Conservation (phyloP, 768 basidiomycete species). For the Krasilnikovozyma curviuscula region DNA sequence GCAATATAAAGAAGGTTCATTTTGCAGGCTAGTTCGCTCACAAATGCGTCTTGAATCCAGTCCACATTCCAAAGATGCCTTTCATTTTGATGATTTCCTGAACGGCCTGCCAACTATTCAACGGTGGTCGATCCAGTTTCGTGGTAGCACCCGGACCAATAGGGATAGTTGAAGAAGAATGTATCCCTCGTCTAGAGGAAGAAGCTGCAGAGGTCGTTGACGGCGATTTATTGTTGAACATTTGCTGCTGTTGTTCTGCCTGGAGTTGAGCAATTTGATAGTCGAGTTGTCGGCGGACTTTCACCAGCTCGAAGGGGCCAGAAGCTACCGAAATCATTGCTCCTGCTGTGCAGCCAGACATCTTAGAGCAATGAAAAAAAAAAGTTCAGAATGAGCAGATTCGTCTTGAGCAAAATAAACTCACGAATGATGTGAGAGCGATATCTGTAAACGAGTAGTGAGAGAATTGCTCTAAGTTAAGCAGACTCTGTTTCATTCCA, state of each 20-base stretch:
- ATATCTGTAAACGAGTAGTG: neutral
- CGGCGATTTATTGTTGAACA: too few relatives aligned
- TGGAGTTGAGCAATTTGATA: too few relatives aligned
- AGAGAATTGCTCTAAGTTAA: slow-evolving; percentile 14
- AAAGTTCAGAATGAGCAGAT: neutral
- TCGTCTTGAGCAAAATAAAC: neutral
- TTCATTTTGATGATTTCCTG: slow-evolving; percentile 22
- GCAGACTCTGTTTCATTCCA: slow-evolving; percentile 55
- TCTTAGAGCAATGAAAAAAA: too few relatives aligned
- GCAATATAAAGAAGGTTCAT: too few relatives aligned
- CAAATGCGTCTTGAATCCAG: slow-evolving; percentile 73
- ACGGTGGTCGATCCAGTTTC: neutral
- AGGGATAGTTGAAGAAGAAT: too few relatives aligned
- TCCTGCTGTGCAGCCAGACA: slow-evolving; percentile 58
- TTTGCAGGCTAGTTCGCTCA: too few relatives aligned
- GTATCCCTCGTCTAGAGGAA: too few relatives aligned
- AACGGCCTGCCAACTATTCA: neutral
- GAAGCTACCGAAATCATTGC: slow-evolving; percentile 74
- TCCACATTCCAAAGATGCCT: slow-evolving; percentile 52
- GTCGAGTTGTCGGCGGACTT: slow-evolving; percentile 39
- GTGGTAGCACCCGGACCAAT: too few relatives aligned
- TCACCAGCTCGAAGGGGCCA: slow-evolving; percentile 89
- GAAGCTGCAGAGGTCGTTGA: too few relatives aligned
- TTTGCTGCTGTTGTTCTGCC: too few relatives aligned
- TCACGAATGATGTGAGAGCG: neutral